Percentiles rank a stretch among this genome's conserved stretches.
phyloP scores from a whole-genome alignment of 2,329 filamentous ascomycete genomes.

The Atkinsonella hypoxylon region DNA sequence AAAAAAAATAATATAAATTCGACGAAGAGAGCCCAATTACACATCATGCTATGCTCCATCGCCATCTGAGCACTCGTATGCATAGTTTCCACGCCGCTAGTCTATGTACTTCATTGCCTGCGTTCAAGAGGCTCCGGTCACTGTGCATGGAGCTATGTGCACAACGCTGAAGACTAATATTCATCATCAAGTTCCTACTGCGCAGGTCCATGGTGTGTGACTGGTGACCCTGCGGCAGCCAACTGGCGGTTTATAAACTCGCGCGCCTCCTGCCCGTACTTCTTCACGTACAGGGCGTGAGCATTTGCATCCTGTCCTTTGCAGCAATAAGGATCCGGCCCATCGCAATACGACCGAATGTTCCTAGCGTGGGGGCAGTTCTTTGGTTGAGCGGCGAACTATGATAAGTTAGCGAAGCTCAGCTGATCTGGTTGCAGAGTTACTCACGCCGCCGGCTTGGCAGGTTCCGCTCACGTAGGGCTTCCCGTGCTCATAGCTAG shows the following conservation, averaged over 20 bases:
- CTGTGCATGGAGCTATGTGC: too few species aligned
- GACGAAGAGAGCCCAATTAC: too few species aligned
- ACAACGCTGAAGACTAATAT: too few species aligned
- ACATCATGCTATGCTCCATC: too few species aligned
- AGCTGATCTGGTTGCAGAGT: background rate
- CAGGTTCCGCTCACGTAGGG: slow-evolving; percentile 39
- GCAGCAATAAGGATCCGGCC: slow-evolving; percentile 53
- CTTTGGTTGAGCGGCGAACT: slow-evolving; percentile 49
- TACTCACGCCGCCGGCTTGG: background rate
- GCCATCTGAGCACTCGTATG: too few species aligned
- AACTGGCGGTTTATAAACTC: background rate
- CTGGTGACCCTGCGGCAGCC: too few species aligned
- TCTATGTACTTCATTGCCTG: too few species aligned
- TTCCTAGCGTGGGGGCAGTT: slow-evolving; percentile 42
- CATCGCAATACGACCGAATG: slow-evolving; percentile 55
- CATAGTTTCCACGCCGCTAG: too few species aligned
- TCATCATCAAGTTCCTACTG: too few species aligned
- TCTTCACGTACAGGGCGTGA: background rate
- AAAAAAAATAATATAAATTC: background rate
- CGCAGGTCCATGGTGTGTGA: too few species aligned
- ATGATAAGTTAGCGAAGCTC: background rate
- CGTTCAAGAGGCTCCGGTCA: too few species aligned
- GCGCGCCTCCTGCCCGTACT: background rate
- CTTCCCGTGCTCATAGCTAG: slow-evolving; percentile 41
- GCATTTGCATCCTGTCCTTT: slow-evolving; percentile 27